phyloP scores from a whole-genome alignment of 106 monocot genomes.

The Agapanthus africanus region DNA sequence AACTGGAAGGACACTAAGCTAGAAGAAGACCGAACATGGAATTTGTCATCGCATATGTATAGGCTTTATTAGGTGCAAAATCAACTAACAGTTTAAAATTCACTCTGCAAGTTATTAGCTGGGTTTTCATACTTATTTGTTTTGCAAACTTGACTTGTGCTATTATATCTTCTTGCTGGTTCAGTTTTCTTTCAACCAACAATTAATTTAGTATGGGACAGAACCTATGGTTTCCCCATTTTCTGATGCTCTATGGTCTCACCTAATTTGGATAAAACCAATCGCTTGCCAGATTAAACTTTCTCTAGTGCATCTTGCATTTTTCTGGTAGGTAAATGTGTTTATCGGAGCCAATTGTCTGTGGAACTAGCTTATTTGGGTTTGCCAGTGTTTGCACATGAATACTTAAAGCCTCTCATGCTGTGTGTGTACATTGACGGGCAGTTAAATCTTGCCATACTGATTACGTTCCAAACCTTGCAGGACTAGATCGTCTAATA shows the following conservation, averaged over 20 bases:
- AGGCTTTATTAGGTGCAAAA: not conserved
- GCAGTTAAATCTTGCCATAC: not conserved
- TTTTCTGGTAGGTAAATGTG: not conserved
- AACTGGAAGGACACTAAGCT: not conserved
- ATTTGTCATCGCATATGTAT: not conserved
- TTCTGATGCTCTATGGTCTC: not conserved
- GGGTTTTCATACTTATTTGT: not conserved
- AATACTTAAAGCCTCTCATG: not conserved
- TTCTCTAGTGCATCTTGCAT: not conserved
- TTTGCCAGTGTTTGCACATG: not conserved
- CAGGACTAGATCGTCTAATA: constrained; percentile 57
- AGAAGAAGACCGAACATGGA: not conserved
- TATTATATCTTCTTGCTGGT: constrained; percentile 1
- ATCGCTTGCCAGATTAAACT: not conserved
- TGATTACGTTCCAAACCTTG: not conserved
- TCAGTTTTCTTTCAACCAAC: not conserved
- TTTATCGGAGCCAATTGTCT: not conserved
- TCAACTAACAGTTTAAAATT: not conserved
- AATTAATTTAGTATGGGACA: not conserved
- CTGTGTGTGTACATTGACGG: not conserved
- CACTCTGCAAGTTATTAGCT: not conserved
- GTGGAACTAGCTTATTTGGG: not conserved
- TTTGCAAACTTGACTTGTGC: too few species aligned
- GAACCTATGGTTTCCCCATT: not conserved
- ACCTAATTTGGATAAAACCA: not conserved